These are phyloP conservation scores for Thraustochytrium sp. DNA, from an alignment of 352 stramenopile genomes.

Conservation along the genomic window DNA sequence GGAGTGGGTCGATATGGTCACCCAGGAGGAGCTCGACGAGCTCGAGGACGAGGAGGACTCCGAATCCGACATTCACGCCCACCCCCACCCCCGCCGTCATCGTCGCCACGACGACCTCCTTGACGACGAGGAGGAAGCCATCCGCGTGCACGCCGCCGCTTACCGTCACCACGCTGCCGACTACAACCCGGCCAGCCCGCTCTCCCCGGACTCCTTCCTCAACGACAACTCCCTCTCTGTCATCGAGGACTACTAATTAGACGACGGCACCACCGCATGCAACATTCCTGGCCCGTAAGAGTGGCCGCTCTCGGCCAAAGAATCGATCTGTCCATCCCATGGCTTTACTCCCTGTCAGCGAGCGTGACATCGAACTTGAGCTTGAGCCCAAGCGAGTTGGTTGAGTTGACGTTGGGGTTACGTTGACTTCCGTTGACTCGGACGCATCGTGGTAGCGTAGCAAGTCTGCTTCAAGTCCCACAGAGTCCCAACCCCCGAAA, in stretches of 20 bases:
- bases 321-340: too few relatives aligned
- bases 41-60: conserved; percentile 18
- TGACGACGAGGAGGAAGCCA: background rate
- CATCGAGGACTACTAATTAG: background rate
- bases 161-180: background rate
- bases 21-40: conserved; percentile 36
- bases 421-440: background rate
- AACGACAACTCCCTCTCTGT: background rate
- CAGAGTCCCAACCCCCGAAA: background rate
- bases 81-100: background rate
- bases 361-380: too few relatives aligned
- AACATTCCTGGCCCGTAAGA: too few relatives aligned
- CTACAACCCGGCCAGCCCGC: background rate
- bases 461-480: too few relatives aligned
- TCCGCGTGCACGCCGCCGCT: background rate
- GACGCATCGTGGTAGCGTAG: background rate
- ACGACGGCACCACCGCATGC: too few relatives aligned
- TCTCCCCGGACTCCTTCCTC: background rate
- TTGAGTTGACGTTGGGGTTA: too few relatives aligned
- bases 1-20: conserved; percentile 52
- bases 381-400: too few relatives aligned
- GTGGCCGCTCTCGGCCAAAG: too few relatives aligned
- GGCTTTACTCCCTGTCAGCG: too few relatives aligned
- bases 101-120: background rate
- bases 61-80: background rate